Percentiles rank a stretch among this genome's conserved stretches.
Conservation (phyloP, 164 flowering plant species). For the Berberis thunbergii region DNA sequence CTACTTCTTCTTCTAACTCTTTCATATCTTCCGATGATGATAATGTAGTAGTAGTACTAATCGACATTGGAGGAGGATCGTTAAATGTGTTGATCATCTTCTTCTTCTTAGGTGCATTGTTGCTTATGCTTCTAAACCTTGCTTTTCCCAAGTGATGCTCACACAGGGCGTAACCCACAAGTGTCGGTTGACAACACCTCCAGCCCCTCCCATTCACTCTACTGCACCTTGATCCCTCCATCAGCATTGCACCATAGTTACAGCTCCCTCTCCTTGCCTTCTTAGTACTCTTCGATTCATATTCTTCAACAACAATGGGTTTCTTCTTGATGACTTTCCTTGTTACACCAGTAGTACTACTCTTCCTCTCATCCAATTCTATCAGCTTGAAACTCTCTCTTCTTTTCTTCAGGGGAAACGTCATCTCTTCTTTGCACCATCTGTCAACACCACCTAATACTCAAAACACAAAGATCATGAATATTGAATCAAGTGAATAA, state of each 20-base stretch:
- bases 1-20: slow-evolving; percentile 7
- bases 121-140: slow-evolving; percentile 48
- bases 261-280: slow-evolving; percentile 22
- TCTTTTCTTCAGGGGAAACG: slow-evolving; percentile 50
- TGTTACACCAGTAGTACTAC: slow-evolving; percentile 5
- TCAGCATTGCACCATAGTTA: slow-evolving; percentile 15
- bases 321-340: neutral
- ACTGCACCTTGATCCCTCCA: slow-evolving; percentile 86
- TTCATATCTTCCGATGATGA: neutral
- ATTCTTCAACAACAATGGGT: neutral
- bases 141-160: slow-evolving; percentile 90
- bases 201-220: slow-evolving; percentile 86
- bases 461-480: neutral
- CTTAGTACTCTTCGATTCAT: slow-evolving; percentile 19
- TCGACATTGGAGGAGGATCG: too few relatives aligned
- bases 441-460: slow-evolving; percentile 8
- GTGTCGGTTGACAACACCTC: slow-evolving; percentile 81
- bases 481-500: neutral
- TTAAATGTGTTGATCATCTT: neutral
- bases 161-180: slow-evolving; percentile 79
- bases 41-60: neutral
- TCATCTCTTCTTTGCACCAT: slow-evolving; percentile 34
- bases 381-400: slow-evolving; percentile 18
- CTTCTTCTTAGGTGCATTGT: neutral
- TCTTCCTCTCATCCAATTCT: slow-evolving; percentile 7